Percentiles rank a stretch among this genome's conserved stretches.
These are phyloP conservation scores for Dryas octopetala DNA, from an alignment of 306 rosid genomes.

Conservation along the genomic window DNA sequence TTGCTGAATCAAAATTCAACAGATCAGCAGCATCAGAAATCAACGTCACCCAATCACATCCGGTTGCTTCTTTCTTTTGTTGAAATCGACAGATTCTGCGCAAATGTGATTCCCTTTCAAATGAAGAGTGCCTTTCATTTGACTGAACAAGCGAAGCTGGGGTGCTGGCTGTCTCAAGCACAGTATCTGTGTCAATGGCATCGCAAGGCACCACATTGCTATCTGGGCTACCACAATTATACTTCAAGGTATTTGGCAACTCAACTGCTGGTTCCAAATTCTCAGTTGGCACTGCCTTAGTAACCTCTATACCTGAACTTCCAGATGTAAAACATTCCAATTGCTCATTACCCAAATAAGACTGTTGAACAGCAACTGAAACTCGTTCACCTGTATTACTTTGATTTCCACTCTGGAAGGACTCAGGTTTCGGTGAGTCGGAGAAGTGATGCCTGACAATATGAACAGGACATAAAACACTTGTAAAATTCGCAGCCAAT, in stretches of 20 bases:
- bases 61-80: conserved; percentile 13
- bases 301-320: conserved; percentile 10
- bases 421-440: conserved; percentile 6
- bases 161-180: too few relatives aligned
- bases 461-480: conserved; percentile 5
- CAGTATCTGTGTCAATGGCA: background rate
- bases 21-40: conserved; percentile 25
- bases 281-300: conserved; percentile 1
- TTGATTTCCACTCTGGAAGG: conserved; percentile 9
- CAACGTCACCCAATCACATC: conserved; percentile 17
- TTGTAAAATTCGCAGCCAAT: background rate
- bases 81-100: conserved; percentile 14
- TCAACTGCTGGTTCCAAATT: conserved; percentile 18
- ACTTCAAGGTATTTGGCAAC: conserved; percentile 26
- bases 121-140: conserved; percentile 16
- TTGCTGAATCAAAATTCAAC: conserved; percentile 18
- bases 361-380: conserved; percentile 7
- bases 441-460: conserved; percentile 27
- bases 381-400: conserved; percentile 4
- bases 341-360: background rate
- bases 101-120: conserved; percentile 26
- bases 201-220: conserved; percentile 6
- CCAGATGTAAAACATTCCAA: conserved; percentile 5
- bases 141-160: conserved; percentile 1
- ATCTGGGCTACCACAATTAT: conserved; percentile 31